These are phyloP conservation scores for Suhomyces wounanorum DNA, from an alignment of 1,139 yeast species.

Conservation along the genomic window DNA sequence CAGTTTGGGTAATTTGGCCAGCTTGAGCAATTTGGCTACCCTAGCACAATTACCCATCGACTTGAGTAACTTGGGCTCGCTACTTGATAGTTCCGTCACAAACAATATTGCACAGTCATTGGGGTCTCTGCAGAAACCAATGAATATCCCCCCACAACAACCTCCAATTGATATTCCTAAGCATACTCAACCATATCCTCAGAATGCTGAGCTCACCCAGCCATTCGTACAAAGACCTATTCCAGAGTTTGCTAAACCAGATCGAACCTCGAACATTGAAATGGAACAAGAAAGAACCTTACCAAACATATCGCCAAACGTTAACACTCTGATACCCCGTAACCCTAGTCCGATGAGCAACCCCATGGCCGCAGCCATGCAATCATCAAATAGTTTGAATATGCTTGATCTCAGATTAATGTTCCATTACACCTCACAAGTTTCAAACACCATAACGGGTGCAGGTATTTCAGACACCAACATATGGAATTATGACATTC, in stretches of 20 bases:
- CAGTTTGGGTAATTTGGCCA: conserved; percentile 42
- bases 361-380: conserved; percentile 19
- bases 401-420: conserved; percentile 77
- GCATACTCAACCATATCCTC: neutral
- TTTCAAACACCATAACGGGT: conserved; percentile 82
- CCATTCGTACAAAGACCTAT: conserved; percentile 6
- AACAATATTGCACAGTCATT: conserved; percentile 9
- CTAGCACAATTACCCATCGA: conserved; percentile 50
- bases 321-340: conserved; percentile 18
- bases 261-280: neutral
- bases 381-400: conserved; percentile 45
- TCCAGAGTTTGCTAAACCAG: neutral
- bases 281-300: conserved; percentile 1
- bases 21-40: conserved; percentile 43
- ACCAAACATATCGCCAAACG: conserved; percentile 36
- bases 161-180: conserved; percentile 1
- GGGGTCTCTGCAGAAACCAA: neutral
- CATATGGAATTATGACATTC: conserved; percentile 87
- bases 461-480: conserved; percentile 88
- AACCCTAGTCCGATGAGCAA: conserved; percentile 16
- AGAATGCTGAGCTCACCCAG: conserved; percentile 1
- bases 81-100: conserved; percentile 22
- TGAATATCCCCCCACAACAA: neutral
- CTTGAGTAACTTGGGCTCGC: conserved; percentile 37
- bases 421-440: conserved; percentile 85